phyloP scores from a whole-genome alignment of 192 early-diverging fungal species.

The Coemansia sp. region DNA sequence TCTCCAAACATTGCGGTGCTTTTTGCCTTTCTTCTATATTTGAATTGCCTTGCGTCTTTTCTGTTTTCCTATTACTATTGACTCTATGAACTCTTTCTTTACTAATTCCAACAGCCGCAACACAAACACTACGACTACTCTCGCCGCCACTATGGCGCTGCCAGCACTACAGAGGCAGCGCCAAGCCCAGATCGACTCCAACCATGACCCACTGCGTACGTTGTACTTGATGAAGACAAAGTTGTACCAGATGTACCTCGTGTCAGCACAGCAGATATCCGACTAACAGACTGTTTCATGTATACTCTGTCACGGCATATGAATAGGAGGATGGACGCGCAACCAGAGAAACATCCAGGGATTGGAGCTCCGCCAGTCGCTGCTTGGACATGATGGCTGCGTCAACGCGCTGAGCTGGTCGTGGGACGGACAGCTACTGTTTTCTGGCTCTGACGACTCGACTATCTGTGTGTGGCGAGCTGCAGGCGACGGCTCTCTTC shows the following conservation, averaged over 20 bases:
- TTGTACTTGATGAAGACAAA: not conserved
- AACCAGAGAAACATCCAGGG: conserved; percentile 17
- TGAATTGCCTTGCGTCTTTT: no score
- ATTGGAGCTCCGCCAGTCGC: conserved; percentile 36
- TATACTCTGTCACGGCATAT: not conserved
- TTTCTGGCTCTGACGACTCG: conserved; percentile 68
- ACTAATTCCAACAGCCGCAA: not conserved
- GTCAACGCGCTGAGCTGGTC: conserved; percentile 63
- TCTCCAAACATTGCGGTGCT: not conserved
- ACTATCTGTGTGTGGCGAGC: conserved; percentile 62
- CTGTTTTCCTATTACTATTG: not conserved
- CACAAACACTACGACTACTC: not conserved
- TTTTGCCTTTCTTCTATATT: not conserved
- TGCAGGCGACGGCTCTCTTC: conserved; percentile 46
- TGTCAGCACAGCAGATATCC: not conserved
- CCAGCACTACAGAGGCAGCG: conserved; percentile 19
- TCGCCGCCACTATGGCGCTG: conserved; percentile 14
- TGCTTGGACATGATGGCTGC: conserved; percentile 49
- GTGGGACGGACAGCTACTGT: conserved; percentile 55
- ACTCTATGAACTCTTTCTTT: not conserved
- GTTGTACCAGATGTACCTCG: not conserved
- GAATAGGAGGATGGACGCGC: conserved; percentile 40
- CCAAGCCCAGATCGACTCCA: not conserved
- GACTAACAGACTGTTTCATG: not conserved
- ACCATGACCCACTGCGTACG: conserved; percentile 24